These are phyloP conservation scores for Isoetes taiwanensis DNA, from an alignment of 75 land plant species.

Conservation along the genomic window DNA sequence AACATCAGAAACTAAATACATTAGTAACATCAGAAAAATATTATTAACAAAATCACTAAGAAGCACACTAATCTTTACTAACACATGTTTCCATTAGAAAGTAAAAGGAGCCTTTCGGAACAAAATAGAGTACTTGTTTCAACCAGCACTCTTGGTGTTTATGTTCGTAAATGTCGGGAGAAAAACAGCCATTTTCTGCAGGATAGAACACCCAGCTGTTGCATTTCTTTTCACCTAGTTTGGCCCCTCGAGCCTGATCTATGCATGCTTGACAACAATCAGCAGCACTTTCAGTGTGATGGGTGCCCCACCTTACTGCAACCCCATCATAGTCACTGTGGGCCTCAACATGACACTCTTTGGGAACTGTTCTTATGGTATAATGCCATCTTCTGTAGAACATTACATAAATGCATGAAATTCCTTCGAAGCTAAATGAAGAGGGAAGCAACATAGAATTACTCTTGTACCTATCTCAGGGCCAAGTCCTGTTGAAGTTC, in stretches of 20 bases:
- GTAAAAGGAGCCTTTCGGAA: no score
- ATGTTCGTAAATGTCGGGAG: constrained; percentile 86
- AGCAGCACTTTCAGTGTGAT: constrained; percentile 87
- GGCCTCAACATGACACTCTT: constrained; percentile 62
- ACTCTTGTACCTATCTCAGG: no score
- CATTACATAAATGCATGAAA: neutral
- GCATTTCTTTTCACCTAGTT: constrained; percentile 62
- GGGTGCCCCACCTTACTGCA: constrained; percentile 92
- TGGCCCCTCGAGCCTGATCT: constrained; percentile 70
- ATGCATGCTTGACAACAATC: constrained; percentile 92
- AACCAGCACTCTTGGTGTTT: constrained; percentile 91
- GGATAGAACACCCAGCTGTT: constrained; percentile 97
- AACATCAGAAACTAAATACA: neutral
- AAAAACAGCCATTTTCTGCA: constrained; percentile 64
- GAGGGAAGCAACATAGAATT: no score
- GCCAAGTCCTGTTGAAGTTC: no score
- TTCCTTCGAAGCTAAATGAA: no score
- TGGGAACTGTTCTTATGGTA: constrained; percentile 70
- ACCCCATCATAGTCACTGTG: constrained; percentile 81
- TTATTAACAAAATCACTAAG: no score
- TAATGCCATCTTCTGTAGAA: constrained; percentile 45
- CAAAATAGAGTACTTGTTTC: constrained; percentile 51
- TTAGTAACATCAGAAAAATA: neutral
- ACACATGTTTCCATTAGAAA: no score
- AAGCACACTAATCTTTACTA: no score